phyloP scores from a whole-genome alignment of 192 early-diverging fungal genomes.

The Backusella westeae region DNA sequence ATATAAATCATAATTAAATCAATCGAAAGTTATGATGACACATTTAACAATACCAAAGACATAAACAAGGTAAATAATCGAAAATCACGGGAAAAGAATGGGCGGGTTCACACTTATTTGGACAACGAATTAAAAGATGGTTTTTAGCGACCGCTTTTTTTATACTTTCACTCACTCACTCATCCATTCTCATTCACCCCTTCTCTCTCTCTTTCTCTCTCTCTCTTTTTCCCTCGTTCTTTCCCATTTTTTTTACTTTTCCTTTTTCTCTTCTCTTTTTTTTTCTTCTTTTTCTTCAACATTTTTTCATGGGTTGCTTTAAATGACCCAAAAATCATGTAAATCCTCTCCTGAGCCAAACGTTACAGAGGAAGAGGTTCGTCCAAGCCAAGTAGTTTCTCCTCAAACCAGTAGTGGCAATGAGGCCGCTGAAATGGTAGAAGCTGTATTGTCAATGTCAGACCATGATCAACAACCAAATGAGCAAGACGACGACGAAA shows the following conservation, averaged over 20 bases:
- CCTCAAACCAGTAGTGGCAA: background rate
- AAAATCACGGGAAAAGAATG: background rate
- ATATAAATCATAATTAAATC: background rate
- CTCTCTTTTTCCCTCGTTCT: no score
- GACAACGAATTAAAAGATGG: background rate
- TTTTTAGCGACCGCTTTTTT: conserved; percentile 3
- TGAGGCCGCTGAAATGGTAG: conserved; percentile 15
- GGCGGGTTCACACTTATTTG: conserved; percentile 6
- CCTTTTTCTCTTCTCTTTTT: background rate
- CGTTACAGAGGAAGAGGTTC: background rate
- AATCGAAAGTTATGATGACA: background rate
- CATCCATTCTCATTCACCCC: background rate
- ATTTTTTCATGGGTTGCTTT: conserved; percentile 1
- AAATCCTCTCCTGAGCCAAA: conserved; percentile 4
- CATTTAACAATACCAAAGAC: background rate
- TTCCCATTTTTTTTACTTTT: no score
- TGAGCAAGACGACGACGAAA: background rate
- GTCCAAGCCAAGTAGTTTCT: background rate
- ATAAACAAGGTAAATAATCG: background rate
- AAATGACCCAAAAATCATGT: conserved; percentile 15
- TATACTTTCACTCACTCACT: background rate
- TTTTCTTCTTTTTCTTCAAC: background rate
- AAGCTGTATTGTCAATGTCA: conserved; percentile 18
- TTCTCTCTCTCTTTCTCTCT: background rate
- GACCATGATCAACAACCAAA: background rate